Percentiles rank a stretch among this genome's conserved stretches.
phyloP scores from a whole-genome alignment of 805 yeast species.

The Ogataea sp. region DNA sequence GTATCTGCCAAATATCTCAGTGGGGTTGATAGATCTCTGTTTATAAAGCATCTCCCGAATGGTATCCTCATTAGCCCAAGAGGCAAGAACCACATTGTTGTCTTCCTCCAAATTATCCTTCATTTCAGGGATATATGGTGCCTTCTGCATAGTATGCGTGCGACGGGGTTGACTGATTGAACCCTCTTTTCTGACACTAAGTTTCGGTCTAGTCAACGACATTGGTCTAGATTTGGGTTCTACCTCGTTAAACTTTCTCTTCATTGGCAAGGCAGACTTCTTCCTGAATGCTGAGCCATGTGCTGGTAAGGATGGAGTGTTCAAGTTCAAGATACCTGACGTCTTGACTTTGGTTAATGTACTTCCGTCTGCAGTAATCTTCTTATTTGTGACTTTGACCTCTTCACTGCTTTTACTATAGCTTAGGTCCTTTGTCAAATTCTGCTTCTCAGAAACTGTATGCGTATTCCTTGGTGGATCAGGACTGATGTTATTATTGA shows the following conservation, averaged over 20 bases:
- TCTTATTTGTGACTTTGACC: no score
- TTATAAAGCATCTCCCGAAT: slow-evolving; percentile 11
- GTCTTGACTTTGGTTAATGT: background rate
- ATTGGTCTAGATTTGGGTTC: no score
- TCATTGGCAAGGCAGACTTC: background rate
- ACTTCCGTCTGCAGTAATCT: background rate
- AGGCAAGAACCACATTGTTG: slow-evolving; percentile 15
- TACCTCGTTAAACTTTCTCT: no score
- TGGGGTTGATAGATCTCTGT: slow-evolving; percentile 18
- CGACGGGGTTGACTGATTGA: no score
- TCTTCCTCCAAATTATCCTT: slow-evolving; percentile 17
- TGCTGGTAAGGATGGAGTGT: background rate
- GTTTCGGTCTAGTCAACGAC: no score
- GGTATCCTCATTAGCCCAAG: slow-evolving; percentile 14
- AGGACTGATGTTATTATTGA: no score
- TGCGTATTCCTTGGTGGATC: no score
- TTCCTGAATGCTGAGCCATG: background rate
- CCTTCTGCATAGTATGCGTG: no score
- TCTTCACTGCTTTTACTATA: no score
- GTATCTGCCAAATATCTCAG: slow-evolving; percentile 17
- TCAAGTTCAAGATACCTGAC: background rate
- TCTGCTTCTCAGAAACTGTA: no score
- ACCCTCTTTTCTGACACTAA: no score
- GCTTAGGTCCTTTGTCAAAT: no score
- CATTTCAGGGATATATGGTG: slow-evolving; percentile 8